Evolutionary conservation across 768 basidiomycete species (phyloP), one percentile per base, ranked within the genome.

Genomic region (Tulasnella sp.): DNA sequence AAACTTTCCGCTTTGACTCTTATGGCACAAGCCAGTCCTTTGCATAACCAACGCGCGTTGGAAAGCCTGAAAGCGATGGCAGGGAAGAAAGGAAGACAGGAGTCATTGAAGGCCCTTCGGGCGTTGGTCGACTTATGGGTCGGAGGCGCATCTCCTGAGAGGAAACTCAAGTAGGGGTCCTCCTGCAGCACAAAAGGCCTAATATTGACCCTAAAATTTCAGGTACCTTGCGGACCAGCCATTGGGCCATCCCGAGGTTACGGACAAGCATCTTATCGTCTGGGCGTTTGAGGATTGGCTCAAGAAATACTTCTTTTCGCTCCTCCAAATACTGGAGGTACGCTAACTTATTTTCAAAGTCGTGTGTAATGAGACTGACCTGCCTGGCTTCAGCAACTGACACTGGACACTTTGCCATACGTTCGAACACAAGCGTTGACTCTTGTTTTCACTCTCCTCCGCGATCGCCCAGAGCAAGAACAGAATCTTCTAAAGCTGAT

Each of bases 201-300:
- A 31, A 24, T 20, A 22, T 73, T 81, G 41, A 73, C 80, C 9
- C 28, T 14, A 41, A 37, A 69, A 5, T 22, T 50, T 6, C 79
- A 97, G 96, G 85, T 97, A 96, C 85, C 94, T 97, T 84, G 93
- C 94, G 11, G 96, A 97, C 84, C 97, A 97, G 83, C 92, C 94
- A 18, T 85, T 95, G 76, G 85, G 87, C 1, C 92, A 93, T 84
- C 89, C 91, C 0, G 86, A 86, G 24, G 88, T 90, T 41, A 92
- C 93, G 0, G 94, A 97, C 80, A 88, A 90, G 76, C 91, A 94
- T 84, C 86, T 98, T 0, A 83, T 96, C 7, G 80, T 93, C 3
- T 99, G 94, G 93, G 93, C 93, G 81, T 99, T 98, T 85, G 98
- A 99, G 85, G 97, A 99, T 83, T 98, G 96, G 94, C 85, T 98